Percentiles rank a stretch among this genome's conserved stretches.
phyloP scores from a whole-genome alignment of 75 land plant species.

The Ceratopteris richardii region DNA sequence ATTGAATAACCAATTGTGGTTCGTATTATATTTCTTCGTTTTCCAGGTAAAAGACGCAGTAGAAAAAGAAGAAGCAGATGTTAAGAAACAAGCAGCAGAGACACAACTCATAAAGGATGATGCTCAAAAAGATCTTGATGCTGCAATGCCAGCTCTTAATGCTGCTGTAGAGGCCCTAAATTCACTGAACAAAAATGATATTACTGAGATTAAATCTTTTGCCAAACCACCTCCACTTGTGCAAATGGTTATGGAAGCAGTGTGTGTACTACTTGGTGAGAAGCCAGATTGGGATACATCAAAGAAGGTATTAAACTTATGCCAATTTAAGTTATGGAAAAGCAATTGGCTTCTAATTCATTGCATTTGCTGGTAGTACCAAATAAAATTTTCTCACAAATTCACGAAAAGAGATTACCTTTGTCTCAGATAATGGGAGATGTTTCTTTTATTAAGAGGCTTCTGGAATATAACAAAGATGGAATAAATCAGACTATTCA shows the following conservation, averaged over 20 bases:
- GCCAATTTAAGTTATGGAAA: neutral
- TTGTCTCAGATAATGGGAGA: slow-evolving; percentile 27
- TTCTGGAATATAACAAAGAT: slow-evolving; percentile 29
- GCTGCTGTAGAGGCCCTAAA: slow-evolving; percentile 25
- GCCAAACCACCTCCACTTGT: slow-evolving; percentile 30
- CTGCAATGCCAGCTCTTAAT: slow-evolving; percentile 29
- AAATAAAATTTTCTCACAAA: no score
- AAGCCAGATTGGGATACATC: slow-evolving; percentile 31
- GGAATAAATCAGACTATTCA: slow-evolving; percentile 17
- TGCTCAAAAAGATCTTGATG: slow-evolving; percentile 32
- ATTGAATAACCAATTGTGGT: no score
- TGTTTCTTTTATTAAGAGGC: slow-evolving; percentile 23
- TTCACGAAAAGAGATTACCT: no score
- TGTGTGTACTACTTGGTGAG: slow-evolving; percentile 27
- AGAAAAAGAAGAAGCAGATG: slow-evolving; percentile 19
- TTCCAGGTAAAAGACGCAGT: slow-evolving; percentile 27
- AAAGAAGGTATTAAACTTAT: slow-evolving; percentile 15
- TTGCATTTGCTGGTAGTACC: no score
- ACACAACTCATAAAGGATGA: slow-evolving; percentile 35
- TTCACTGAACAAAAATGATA: slow-evolving; percentile 28
- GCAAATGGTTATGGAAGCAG: slow-evolving; percentile 27
- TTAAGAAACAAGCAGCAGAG: slow-evolving; percentile 21
- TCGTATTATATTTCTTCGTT: no score
- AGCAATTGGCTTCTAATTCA: no score
- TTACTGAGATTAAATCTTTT: slow-evolving; percentile 31